These are phyloP conservation scores for Butyriboletus loyo DNA, from an alignment of 768 basidiomycete genomes.

Conservation along the genomic window DNA sequence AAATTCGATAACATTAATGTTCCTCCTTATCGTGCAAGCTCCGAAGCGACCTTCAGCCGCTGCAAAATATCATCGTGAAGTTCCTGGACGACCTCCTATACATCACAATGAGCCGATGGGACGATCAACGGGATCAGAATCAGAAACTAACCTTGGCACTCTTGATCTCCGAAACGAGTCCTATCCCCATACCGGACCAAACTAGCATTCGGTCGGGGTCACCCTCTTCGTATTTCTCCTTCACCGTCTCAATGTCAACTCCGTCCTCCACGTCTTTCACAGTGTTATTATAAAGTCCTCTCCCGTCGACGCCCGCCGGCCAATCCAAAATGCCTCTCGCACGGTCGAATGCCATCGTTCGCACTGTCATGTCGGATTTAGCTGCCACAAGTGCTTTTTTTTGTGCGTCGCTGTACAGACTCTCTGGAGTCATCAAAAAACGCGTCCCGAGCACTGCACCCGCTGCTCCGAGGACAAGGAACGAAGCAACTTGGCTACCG, in stretches of 20 bases:
- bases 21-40: conserved; percentile 20
- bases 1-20: conserved; percentile 19
- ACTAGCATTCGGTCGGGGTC: conserved; percentile 53
- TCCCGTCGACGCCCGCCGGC: conserved; percentile 61
- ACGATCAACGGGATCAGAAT: not conserved
- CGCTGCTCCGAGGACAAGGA: conserved; percentile 64
- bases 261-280: conserved; percentile 56
- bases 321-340: conserved; percentile 55
- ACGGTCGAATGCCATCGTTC: conserved; percentile 63
- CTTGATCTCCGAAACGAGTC: conserved; percentile 47
- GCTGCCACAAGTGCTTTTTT: conserved; percentile 51
- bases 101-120: conserved; percentile 4
- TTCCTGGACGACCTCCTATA: conserved; percentile 55
- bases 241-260: conserved; percentile 40
- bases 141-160: conserved; percentile 35
- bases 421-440: conserved; percentile 66
- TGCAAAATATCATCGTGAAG: conserved; percentile 46
- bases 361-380: conserved; percentile 43
- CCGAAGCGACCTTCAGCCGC: conserved; percentile 31
- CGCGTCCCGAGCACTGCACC: conserved; percentile 75
- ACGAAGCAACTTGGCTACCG: conserved; percentile 61
- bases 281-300: conserved; percentile 45
- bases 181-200: conserved; percentile 71
- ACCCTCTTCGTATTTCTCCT: conserved; percentile 45
- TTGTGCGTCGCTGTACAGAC: conserved; percentile 53